phyloP scores from a whole-genome alignment of 2,329 filamentous ascomycete species.

The Penicillium expansum region DNA sequence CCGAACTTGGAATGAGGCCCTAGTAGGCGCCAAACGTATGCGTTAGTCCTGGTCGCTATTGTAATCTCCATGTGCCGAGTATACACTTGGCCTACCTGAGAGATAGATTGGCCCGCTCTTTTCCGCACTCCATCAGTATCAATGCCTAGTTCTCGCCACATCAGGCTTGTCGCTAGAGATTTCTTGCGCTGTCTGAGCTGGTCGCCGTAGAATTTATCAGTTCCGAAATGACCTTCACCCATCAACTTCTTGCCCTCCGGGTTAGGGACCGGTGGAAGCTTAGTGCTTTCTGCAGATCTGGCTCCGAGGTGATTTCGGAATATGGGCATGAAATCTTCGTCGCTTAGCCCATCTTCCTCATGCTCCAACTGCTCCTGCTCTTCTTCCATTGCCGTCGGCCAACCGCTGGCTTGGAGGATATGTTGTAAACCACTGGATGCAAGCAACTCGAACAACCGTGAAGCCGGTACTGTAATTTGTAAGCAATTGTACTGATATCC shows the following conservation, averaged over 20 bases:
- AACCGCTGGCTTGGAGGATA: slow-evolving; percentile 45
- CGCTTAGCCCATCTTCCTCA: slow-evolving; percentile 31
- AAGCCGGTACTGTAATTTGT: slow-evolving; percentile 30
- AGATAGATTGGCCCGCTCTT: slow-evolving; percentile 64
- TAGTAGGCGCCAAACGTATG: slow-evolving; percentile 37
- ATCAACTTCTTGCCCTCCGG: slow-evolving; percentile 74
- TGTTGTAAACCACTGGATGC: slow-evolving; percentile 53
- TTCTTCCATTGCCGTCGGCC: slow-evolving; percentile 10
- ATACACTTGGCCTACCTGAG: slow-evolving; percentile 53
- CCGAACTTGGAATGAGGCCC: slow-evolving; percentile 72
- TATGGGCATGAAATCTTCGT: slow-evolving; percentile 25
- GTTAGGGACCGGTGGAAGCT: slow-evolving; percentile 82
- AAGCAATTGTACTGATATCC: not conserved
- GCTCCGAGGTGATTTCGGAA: slow-evolving; percentile 50
- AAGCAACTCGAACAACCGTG: slow-evolving; percentile 55
- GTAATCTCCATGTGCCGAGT: not conserved
- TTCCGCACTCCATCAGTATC: slow-evolving; percentile 57
- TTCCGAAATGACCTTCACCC: slow-evolving; percentile 76
- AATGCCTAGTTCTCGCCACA: slow-evolving; percentile 80
- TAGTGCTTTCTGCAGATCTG: slow-evolving; percentile 42
- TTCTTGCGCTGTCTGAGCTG: slow-evolving; percentile 55
- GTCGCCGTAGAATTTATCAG: slow-evolving; percentile 57
- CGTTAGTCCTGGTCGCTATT: not conserved
- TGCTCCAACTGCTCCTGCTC: slow-evolving; percentile 11
- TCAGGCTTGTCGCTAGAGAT: slow-evolving; percentile 64